A percentile compares a stretch with the other conserved stretches of the same genome.
phyloP scores from a whole-genome alignment of 2,329 filamentous ascomycete species.

The Colletotrichum sp. region DNA sequence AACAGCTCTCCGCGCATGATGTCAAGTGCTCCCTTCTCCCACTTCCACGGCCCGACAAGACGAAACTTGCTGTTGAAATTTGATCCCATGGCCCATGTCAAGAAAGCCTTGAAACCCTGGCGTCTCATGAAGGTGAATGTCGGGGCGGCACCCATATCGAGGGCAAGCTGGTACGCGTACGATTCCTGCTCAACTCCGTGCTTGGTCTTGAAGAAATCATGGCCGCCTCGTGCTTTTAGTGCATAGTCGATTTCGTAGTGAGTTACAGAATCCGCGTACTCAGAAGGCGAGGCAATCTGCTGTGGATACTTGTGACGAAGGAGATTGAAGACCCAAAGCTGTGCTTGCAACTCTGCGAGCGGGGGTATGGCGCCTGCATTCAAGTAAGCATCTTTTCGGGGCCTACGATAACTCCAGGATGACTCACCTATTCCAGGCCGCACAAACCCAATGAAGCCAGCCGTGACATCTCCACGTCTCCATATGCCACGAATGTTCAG shows the following conservation, averaged over 20 bases:
- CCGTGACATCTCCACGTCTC: slow-evolving; percentile 36
- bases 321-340: slow-evolving; percentile 49
- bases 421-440: slow-evolving; percentile 45
- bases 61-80: slow-evolving; percentile 57
- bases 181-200: slow-evolving; percentile 54
- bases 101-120: slow-evolving; percentile 39
- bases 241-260: slow-evolving; percentile 45
- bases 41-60: slow-evolving; percentile 48
- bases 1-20: slow-evolving; percentile 49
- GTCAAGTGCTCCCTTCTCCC: slow-evolving; percentile 34
- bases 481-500: slow-evolving; percentile 60
- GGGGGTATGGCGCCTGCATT: slow-evolving; percentile 49
- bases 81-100: slow-evolving; percentile 52
- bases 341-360: slow-evolving; percentile 52
- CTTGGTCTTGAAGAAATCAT: slow-evolving; percentile 37
- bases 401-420: background rate
- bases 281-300: slow-evolving; percentile 18
- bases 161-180: slow-evolving; percentile 54
- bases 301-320: slow-evolving; percentile 32
- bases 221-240: slow-evolving; percentile 36
- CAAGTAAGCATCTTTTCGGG: background rate
- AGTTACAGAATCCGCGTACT: slow-evolving; percentile 28
- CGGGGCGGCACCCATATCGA: slow-evolving; percentile 50
- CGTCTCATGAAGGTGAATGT: slow-evolving; percentile 36
- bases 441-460: slow-evolving; percentile 54